These are phyloP conservation scores for Tetratostichococcus sp. DNA, from an alignment of 139 green algal genomes.

Conservation along the genomic window DNA sequence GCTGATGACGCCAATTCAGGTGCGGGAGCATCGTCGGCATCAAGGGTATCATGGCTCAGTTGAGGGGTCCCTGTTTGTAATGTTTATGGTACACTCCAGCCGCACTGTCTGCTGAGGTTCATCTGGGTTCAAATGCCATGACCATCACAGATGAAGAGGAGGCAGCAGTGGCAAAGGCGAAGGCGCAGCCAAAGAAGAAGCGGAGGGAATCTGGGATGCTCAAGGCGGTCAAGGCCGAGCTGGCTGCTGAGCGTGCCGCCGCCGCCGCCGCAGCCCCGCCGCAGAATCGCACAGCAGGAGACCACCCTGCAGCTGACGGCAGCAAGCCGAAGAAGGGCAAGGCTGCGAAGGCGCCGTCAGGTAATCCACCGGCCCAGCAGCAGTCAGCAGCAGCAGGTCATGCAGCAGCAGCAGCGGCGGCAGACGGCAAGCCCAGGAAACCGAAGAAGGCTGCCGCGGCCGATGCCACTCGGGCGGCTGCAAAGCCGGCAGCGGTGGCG, in stretches of 20 bases:
- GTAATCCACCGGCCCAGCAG: neutral
- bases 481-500: neutral
- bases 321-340: neutral
- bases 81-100: too few relatives aligned
- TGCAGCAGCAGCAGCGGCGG: too few relatives aligned
- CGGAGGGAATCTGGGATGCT: conserved; percentile 31
- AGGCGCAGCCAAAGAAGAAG: conserved; percentile 11
- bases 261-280: conserved; percentile 1
- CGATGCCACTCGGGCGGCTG: neutral
- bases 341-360: neutral
- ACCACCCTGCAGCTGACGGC: neutral
- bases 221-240: conserved; percentile 31
- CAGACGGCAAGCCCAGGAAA: neutral
- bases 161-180: neutral
- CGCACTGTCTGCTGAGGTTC: too few relatives aligned
- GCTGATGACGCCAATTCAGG: too few relatives aligned
- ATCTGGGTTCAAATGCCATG: too few relatives aligned
- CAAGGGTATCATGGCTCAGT: too few relatives aligned
- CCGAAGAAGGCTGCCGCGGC: conserved; percentile 4
- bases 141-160: neutral
- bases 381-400: neutral
- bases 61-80: too few relatives aligned
- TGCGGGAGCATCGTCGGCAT: too few relatives aligned
- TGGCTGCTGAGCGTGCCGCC: conserved; percentile 28
- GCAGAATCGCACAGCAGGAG: neutral